Base-by-base conservation (phyloP, 768 basidiomycete genomes). In the Panaeolus papilionaceus region DNA sequence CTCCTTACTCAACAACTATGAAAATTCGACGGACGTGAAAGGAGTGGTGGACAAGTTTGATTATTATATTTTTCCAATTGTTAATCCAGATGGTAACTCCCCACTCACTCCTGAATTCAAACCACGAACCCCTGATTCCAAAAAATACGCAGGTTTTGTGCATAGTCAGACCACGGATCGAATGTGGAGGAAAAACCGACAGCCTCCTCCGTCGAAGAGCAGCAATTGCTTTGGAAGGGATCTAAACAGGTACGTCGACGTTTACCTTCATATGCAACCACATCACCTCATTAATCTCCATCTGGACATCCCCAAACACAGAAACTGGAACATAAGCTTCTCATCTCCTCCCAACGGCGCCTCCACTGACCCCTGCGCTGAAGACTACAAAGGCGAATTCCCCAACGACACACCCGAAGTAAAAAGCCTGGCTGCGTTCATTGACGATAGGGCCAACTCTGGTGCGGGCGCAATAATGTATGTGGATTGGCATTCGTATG, bases 401-500 rank as follows among this genome's bases (percentile, higher is more conserved):
- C 45, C 65, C 18, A 2, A 12, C 20, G 65, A 66, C 12, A 7
- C 65, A 1, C 65, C 49, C 0, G 65, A 66, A 26, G 42, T 47
- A 23, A 16, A n/a, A 10, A 20, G 26, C 0, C 54, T 66, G 8
- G 18, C 65, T 26, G 54, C 38, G 7, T 66, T 66, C 54, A 10
- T 66, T 18, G 33, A 66, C n/a, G 26, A 10, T 16, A 12, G 12
- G 7, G 33, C 54, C 11, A 38, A 3, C 26, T 23, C 23, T 23
- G 23, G 23, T 23, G 23, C 65, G 12, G 65, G 65, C 4, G 65
- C 65, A 0, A 38, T 26, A 2, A 66, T 66, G 65, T 66, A 20
- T 47, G 49, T 54, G 4, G 65, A 66, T 58, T 66, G 65, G 65
- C 65, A 66, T n/a, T 61, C 65, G 1, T 66, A 66, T 23, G n/a